Evolutionary conservation across 2,329 filamentous ascomycete species (phyloP).

Genomic region (Scytalidium lignicola): DNA sequence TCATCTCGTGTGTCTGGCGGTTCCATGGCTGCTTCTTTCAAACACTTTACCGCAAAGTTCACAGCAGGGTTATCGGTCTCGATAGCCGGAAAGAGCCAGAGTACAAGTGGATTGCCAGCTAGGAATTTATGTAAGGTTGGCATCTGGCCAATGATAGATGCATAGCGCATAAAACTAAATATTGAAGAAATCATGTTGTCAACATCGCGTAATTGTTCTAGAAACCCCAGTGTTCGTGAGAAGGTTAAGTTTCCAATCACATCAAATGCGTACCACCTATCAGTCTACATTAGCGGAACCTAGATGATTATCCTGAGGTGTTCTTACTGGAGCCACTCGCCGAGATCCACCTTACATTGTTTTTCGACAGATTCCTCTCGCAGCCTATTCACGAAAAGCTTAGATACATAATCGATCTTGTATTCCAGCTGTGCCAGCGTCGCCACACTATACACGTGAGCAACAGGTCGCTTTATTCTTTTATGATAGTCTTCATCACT

Average conservation of each 20-base stretch:
- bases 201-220: slow-evolving; percentile 7
- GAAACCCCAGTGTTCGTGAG: slow-evolving; percentile 5
- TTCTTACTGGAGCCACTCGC: slow-evolving; percentile 3
- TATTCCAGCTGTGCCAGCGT: not conserved
- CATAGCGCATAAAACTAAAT: slow-evolving; percentile 2
- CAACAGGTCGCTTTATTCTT: not conserved
- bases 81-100: not conserved
- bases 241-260: slow-evolving; percentile 10
- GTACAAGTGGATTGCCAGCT: slow-evolving; percentile 2
- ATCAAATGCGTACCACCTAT: slow-evolving; percentile 8
- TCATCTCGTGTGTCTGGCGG: too few relatives aligned
- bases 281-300: not conserved
- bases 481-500: slow-evolving; percentile 1
- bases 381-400: too few relatives aligned
- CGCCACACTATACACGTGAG: not conserved
- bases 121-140: slow-evolving; percentile 2
- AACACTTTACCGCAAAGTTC: slow-evolving; percentile 1
- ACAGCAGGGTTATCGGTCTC: not conserved
- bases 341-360: not conserved
- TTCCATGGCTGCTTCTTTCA: not conserved
- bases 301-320: not conserved
- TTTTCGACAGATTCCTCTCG: too few relatives aligned
- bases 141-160: slow-evolving; percentile 2
- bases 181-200: slow-evolving; percentile 5
- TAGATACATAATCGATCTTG: too few relatives aligned